These are phyloP conservation scores for Linnemannia exigua DNA, from an alignment of 192 early-diverging fungal genomes.

Conservation along the genomic window DNA sequence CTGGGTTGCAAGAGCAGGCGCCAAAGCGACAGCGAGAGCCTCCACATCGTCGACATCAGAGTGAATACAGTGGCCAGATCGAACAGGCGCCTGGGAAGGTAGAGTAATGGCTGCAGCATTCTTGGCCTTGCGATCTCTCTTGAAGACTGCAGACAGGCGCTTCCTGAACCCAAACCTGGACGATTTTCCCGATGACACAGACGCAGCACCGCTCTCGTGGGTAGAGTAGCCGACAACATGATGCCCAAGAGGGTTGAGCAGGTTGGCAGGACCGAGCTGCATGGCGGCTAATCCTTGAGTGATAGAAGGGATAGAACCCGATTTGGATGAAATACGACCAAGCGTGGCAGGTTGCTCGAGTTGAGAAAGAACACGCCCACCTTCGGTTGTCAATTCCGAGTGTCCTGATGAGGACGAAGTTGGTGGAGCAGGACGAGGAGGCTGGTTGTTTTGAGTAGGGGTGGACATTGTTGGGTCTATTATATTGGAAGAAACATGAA, in stretches of 20 bases:
- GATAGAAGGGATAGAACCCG: not conserved
- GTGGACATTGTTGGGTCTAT: too few species aligned
- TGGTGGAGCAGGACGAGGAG: too few species aligned
- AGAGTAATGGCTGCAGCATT: too few species aligned
- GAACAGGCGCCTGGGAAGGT: too few species aligned
- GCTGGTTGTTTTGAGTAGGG: too few species aligned
- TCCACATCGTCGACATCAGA: too few species aligned
- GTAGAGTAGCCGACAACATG: too few species aligned
- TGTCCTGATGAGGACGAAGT: not conserved
- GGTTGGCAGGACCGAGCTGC: not conserved
- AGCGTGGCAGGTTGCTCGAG: not conserved
- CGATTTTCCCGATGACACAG: not conserved
- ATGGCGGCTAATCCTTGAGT: not conserved
- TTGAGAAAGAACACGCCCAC: not conserved
- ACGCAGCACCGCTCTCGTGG: not conserved
- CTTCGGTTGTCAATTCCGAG: not conserved
- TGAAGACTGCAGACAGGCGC: not conserved
- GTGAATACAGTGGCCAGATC: too few species aligned
- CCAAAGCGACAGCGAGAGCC: too few species aligned
- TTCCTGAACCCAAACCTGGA: not conserved
- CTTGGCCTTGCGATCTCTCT: not conserved
- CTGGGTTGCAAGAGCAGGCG: too few species aligned
- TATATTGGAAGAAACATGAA: too few species aligned
- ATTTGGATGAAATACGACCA: not conserved
- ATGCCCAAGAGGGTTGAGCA: not conserved